Evolutionary conservation across 257 asterid species (phyloP).

Genomic region (Solanum dulcamara): DNA sequence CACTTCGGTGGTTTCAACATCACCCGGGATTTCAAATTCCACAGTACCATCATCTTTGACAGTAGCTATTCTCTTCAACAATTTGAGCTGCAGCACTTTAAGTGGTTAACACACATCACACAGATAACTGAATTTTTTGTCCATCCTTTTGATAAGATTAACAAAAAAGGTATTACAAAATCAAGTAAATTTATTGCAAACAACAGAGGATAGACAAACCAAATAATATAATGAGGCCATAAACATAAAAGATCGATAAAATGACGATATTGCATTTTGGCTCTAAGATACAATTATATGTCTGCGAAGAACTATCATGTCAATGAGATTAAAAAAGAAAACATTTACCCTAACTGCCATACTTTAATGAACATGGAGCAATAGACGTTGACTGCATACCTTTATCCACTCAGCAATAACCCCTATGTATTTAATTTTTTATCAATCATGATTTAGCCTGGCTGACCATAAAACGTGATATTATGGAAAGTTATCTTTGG

Average conservation of each 20-base stretch:
- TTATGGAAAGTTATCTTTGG: neutral
- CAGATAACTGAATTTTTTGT: neutral
- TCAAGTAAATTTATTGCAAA: neutral
- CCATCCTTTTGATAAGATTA: neutral
- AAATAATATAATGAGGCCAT: neutral
- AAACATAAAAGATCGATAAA: neutral
- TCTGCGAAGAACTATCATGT: neutral
- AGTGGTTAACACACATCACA: constrained; percentile 20
- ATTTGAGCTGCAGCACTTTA: constrained; percentile 75
- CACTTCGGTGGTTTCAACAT: constrained; percentile 42
- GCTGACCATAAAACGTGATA: neutral
- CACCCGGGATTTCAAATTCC: constrained; percentile 74
- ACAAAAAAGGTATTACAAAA: neutral
- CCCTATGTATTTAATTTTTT: neutral
- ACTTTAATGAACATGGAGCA: neutral
- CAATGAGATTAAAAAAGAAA: neutral
- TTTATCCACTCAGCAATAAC: neutral
- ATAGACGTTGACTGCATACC: neutral
- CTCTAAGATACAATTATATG: neutral
- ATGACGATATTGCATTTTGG: neutral
- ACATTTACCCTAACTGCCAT: neutral
- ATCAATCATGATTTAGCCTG: neutral
- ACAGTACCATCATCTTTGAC: constrained; percentile 87
- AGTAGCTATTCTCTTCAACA: constrained; percentile 85
- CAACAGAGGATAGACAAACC: neutral